A percentile compares a stretch with the other conserved stretches of the same genome.
Evolutionary conservation across 805 yeast genomes (phyloP).

Genomic region (Phaffomyces opuntiae): DNA sequence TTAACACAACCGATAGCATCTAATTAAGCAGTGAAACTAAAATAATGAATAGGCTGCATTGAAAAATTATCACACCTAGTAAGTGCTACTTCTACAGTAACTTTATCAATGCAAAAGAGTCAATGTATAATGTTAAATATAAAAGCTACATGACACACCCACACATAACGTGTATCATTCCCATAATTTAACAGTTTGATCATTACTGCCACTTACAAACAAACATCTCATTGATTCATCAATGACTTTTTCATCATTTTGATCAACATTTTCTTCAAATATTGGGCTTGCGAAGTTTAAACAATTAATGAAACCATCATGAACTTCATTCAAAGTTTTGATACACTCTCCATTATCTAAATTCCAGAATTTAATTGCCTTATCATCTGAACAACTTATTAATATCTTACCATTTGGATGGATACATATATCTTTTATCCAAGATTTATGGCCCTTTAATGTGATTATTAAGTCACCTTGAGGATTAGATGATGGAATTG

Average conservation of each 20-base stretch:
- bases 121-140: too few relatives aligned
- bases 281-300: conserved; percentile 47
- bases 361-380: conserved; percentile 75
- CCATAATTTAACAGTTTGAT: conserved; percentile 89
- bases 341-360: conserved; percentile 41
- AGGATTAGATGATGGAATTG: conserved; percentile 52
- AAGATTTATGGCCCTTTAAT: conserved; percentile 71
- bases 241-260: conserved; percentile 23
- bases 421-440: conserved; percentile 67
- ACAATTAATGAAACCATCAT: conserved; percentile 71
- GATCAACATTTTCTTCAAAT: conserved; percentile 22
- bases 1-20: too few relatives aligned
- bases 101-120: too few relatives aligned
- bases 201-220: conserved; percentile 92
- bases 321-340: conserved; percentile 43
- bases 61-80: too few relatives aligned
- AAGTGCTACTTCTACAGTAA: too few relatives aligned
- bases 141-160: too few relatives aligned
- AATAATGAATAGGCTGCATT: too few relatives aligned
- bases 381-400: conserved; percentile 75
- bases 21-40: too few relatives aligned
- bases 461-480: conserved; percentile 54
- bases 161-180: conserved; percentile 26
- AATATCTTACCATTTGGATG: conserved; percentile 75
- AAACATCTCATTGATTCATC: conserved; percentile 52